Percentiles rank a stretch among this genome's conserved stretches.
Evolutionary conservation across 306 rosid genomes (phyloP).

Genomic region (Gynostemma pentaphyllum): DNA sequence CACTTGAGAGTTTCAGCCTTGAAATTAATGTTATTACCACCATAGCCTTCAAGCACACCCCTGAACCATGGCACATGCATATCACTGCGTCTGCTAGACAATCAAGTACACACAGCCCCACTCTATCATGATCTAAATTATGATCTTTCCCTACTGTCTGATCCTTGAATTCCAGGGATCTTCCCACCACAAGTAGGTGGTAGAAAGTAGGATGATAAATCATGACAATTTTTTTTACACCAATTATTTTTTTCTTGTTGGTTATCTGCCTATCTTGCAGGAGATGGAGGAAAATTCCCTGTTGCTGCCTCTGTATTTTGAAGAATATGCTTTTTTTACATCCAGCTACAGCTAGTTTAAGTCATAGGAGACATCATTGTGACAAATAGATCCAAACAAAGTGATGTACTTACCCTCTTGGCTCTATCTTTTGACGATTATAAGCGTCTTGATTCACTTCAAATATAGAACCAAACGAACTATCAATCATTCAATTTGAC

Average conservation of each 20-base stretch:
- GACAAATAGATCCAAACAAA: background rate
- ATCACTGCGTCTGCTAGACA: slow-evolving; percentile 4
- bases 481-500: too few species aligned
- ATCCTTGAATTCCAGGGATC: background rate
- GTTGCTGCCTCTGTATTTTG: background rate
- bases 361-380: background rate
- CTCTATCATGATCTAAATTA: slow-evolving; percentile 1
- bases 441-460: too few species aligned
- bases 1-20: background rate
- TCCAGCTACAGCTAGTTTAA: background rate
- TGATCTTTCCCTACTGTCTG: slow-evolving; percentile 2
- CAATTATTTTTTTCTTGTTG: background rate
- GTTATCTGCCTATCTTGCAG: background rate
- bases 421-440: too few species aligned
- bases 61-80: slow-evolving; percentile 6
- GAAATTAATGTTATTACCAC: background rate
- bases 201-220: background rate
- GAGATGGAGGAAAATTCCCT: background rate
- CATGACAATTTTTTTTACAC: background rate
- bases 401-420: background rate
- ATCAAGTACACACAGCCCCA: slow-evolving; percentile 9
- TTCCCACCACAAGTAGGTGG: background rate
- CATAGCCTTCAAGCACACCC: background rate
- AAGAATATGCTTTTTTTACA: background rate
- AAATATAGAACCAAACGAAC: too few species aligned